Base-by-base conservation (phyloP, 306 rosid species). In the Betula pendula region DNA sequence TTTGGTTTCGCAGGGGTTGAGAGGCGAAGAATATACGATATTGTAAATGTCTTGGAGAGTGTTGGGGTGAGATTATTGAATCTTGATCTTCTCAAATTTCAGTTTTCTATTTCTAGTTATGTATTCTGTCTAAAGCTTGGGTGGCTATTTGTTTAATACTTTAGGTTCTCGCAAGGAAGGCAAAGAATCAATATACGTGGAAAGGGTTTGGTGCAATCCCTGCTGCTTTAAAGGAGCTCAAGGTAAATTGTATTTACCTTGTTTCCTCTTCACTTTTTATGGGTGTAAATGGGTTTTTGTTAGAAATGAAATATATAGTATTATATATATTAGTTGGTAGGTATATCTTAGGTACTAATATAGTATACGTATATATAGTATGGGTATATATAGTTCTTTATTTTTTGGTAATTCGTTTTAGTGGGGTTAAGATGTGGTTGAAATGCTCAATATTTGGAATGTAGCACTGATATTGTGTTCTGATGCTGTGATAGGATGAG, bases 21-120 rank as follows among this genome's bases (percentile, higher is more conserved):
- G 77, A 87, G 99, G 75, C 83, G 99, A 60, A 88, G 99, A 88
- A 95, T 95, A 81, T 95, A 95, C 12, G 99, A 95, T 50, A 95
- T 92, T 6, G 99, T 95, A 48, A 95, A 95, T 31, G 97, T 95
- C 11, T 59, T 92, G 50, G 99, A 95, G 78, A 95, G 99, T 48
- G 88, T 92, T 1, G 99, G 97, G 86, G 97, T 94, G 5, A 19
- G 86, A 40, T 44, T 19, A 40, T 8, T 72, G 25, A 11, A 25
- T 6, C 49, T 5, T 6, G 2, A 0, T 25, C 66, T 65, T 0
- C 40, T 4, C 29, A 3, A 19, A 14, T 38, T 31, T 65, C n/a
- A 8, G 12, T 0, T 16, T 25, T 20, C 9, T 13, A 5, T 25
- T 25, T 8, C 25, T 2, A 35, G 45, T 19, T 29, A 11, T 22